A percentile compares a stretch with the other conserved stretches of the same genome.
These are phyloP conservation scores for Phylloporus rhodoxanthus DNA, from an alignment of 768 basidiomycete species.

Conservation along the genomic window DNA sequence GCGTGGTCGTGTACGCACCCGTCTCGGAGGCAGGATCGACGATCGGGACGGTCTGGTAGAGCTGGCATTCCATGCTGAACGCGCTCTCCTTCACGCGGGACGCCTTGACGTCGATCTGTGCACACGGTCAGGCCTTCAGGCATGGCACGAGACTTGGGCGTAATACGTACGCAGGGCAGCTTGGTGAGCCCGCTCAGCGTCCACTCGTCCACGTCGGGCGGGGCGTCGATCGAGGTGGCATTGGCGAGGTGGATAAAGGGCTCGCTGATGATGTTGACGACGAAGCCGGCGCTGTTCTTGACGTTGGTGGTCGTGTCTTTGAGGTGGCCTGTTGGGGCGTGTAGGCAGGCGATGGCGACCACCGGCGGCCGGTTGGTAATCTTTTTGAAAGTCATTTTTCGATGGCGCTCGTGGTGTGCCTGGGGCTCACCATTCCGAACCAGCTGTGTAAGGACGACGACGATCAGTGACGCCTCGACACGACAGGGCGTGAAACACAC, in stretches of 20 bases:
- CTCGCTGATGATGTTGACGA: slow-evolving; percentile 54
- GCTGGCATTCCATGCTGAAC: slow-evolving; percentile 44
- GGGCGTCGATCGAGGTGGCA: slow-evolving; percentile 34
- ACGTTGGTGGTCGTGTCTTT: slow-evolving; percentile 47
- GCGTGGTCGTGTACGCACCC: slow-evolving; percentile 18
- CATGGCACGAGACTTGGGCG: no score
- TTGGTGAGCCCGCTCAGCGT: slow-evolving; percentile 28
- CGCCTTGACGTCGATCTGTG: slow-evolving; percentile 33
- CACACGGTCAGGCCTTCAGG: not conserved
- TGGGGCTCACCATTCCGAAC: slow-evolving; percentile 11
- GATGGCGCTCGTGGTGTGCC: not conserved
- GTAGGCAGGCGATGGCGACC: slow-evolving; percentile 33
- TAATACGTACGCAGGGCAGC: slow-evolving; percentile 5
- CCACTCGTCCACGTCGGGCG: slow-evolving; percentile 37
- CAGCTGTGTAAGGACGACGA: slow-evolving; percentile 11
- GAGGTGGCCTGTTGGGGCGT: slow-evolving; percentile 24
- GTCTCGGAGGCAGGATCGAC: slow-evolving; percentile 24
- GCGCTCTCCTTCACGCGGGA: slow-evolving; percentile 40
- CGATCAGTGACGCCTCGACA: slow-evolving; percentile 1
- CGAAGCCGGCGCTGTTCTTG: slow-evolving; percentile 42
- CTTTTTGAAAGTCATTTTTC: not conserved
- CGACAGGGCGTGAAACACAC: slow-evolving; percentile 5
- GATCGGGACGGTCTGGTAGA: slow-evolving; percentile 33
- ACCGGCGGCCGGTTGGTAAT: slow-evolving; percentile 26
- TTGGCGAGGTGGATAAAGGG: slow-evolving; percentile 39